Evolutionary conservation across 345 rosid species (phyloP).

Genomic region (Brassica napus): Da-Ae NC_063446.1:3502001-3502500

Average conservation of each 20-base stretch:
- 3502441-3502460: neutral
- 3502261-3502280: constrained; percentile 30
- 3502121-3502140: constrained; percentile 61
- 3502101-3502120: constrained; percentile 71
- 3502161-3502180: constrained; percentile 56
- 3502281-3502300: neutral
- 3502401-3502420: neutral
- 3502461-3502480: neutral
- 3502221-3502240: neutral
- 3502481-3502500: neutral
- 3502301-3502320: neutral
- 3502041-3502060: neutral
- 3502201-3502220: constrained; percentile 5
- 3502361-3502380: neutral
- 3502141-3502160: constrained; percentile 53
- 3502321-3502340: neutral
- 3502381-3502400: neutral
- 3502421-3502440: neutral
- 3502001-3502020: neutral
- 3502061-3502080: constrained; percentile 46
- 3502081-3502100: constrained; percentile 54
- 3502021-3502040: neutral
- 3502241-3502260: neutral
- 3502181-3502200: constrained; percentile 37
- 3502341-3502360: neutral